Conservation (phyloP, 1,284 basidiomycete species). For the Trametes polyzona region DNA sequence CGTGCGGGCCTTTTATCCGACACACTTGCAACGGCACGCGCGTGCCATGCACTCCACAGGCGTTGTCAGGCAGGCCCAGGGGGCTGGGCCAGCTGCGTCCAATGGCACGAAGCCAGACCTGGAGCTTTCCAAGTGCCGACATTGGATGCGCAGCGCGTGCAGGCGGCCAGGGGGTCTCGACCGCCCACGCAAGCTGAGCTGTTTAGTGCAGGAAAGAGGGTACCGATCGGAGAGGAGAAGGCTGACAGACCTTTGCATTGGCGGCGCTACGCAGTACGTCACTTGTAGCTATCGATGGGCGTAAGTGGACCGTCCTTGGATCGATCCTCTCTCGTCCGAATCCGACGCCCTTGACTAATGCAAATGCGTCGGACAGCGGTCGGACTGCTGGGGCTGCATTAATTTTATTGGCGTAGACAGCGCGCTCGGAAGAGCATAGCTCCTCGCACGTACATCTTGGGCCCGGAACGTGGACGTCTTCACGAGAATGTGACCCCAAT, state of each 20-base stretch:
- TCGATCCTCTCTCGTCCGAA: neutral
- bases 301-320: neutral
- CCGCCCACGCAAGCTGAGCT: neutral
- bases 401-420: neutral
- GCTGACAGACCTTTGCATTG: neutral
- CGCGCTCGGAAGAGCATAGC: neutral
- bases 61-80: too few species aligned
- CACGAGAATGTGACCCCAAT: neutral
- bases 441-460: too few species aligned
- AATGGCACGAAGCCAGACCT: too few species aligned
- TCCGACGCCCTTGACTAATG: too few species aligned
- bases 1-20: too few species aligned
- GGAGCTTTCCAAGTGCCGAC: too few species aligned
- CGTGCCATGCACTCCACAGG: too few species aligned
- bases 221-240: neutral
- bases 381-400: too few species aligned
- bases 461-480: neutral
- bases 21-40: too few species aligned
- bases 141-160: neutral
- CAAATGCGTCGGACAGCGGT: too few species aligned
- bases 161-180: neutral
- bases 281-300: constrained; percentile 3
- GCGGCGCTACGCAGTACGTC: neutral
- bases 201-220: neutral
- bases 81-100: too few species aligned